Conservation (phyloP, 306 rosid genomes). For the Medicago truncatula region DNA sequence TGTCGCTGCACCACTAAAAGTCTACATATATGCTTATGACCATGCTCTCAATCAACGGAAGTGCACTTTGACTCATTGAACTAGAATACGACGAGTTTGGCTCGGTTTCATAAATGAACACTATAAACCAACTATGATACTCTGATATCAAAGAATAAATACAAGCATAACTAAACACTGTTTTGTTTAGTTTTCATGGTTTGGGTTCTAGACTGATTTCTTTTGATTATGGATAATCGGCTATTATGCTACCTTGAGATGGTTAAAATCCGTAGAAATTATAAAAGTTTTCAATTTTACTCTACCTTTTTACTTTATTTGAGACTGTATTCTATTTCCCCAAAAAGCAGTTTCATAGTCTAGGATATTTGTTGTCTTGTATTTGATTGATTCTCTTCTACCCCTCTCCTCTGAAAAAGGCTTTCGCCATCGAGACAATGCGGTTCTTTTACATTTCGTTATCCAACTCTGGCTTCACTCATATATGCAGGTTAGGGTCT, state of each 20-base stretch:
- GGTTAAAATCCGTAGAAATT: not conserved
- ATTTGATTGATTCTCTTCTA: not conserved
- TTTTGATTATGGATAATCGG: not conserved
- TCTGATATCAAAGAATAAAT: not conserved
- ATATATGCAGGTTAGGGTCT: conserved; percentile 66
- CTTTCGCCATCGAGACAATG: not conserved
- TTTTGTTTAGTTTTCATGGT: not conserved
- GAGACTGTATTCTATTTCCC: not conserved
- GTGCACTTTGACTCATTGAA: conserved; percentile 7
- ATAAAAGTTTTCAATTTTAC: conserved; percentile 15
- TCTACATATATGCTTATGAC: not conserved
- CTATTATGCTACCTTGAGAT: not conserved
- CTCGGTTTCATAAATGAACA: not conserved
- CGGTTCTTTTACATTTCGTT: conserved; percentile 12
- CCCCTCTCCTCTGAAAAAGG: not conserved
- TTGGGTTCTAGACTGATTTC: not conserved
- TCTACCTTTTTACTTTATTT: conserved; percentile 17
- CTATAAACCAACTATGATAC: not conserved
- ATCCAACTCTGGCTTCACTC: conserved; percentile 17
- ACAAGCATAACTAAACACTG: not conserved
- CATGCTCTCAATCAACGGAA: not conserved
- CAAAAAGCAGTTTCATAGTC: conserved; percentile 23
- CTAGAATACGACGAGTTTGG: not conserved
- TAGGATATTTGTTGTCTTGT: conserved; percentile 19
- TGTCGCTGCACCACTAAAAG: not conserved